Percentiles rank a stretch among this genome's conserved stretches.
Evolutionary conservation across 306 rosid genomes (phyloP).

Genomic region (Abrus precatorius): DNA sequence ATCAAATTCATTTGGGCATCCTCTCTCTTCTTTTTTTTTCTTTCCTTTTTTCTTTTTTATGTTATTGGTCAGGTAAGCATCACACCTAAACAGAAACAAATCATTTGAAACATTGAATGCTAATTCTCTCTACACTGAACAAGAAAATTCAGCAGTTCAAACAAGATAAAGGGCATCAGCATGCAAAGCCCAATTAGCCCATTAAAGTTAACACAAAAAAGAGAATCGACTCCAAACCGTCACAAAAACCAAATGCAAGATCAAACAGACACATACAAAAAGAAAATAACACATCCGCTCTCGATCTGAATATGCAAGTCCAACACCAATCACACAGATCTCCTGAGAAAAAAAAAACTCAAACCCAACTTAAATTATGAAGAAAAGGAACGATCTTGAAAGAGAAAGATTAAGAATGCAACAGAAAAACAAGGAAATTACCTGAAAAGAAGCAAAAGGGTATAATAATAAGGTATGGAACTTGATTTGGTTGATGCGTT

Average conservation of each 20-base stretch:
- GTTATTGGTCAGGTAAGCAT: not conserved
- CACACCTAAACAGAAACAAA: slow-evolving; percentile 26
- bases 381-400: slow-evolving; percentile 46
- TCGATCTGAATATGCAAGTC: slow-evolving; percentile 54
- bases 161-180: slow-evolving; percentile 22
- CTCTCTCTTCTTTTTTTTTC: not conserved
- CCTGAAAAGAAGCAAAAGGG: slow-evolving; percentile 44
- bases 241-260: slow-evolving; percentile 40
- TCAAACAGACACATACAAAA: slow-evolving; percentile 6
- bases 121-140: slow-evolving; percentile 16
- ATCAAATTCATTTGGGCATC: not conserved
- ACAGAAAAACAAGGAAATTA: slow-evolving; percentile 46
- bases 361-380: slow-evolving; percentile 6
- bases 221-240: slow-evolving; percentile 45
- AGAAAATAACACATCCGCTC: slow-evolving; percentile 8
- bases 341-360: not conserved
- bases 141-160: slow-evolving; percentile 35
- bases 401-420: slow-evolving; percentile 39
- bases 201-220: slow-evolving; percentile 31
- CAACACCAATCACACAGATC: slow-evolving; percentile 54
- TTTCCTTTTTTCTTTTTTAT: not conserved
- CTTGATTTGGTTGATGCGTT: slow-evolving; percentile 63
- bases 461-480: not conserved
- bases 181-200: slow-evolving; percentile 53
- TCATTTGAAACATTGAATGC: slow-evolving; percentile 3